Conservation (phyloP, 2,329 filamentous ascomycete species). For the Aureobasidium subglaciale region DNA sequence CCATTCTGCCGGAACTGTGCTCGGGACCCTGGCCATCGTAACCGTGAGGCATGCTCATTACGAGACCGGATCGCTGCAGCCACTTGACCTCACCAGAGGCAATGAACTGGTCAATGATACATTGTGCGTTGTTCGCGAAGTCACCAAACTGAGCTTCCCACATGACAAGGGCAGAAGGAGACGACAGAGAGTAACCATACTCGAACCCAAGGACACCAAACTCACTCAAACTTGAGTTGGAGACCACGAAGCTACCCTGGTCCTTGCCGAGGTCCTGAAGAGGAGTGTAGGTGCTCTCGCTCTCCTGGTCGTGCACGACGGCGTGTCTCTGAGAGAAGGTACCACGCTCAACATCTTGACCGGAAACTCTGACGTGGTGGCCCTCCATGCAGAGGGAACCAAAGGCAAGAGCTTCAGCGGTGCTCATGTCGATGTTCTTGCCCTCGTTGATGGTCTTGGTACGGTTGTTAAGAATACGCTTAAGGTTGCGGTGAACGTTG, state of each 20-base stretch:
- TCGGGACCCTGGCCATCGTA: conserved; percentile 98
- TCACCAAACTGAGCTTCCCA: conserved; percentile 99
- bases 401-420: conserved; percentile 91
- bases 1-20: conserved; percentile 94
- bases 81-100: conserved; percentile 97
- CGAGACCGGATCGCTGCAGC: conserved; percentile 94
- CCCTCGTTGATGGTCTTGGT: conserved; percentile 90
- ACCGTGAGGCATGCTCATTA: conserved; percentile 93
- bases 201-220: conserved; percentile 83
- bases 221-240: conserved; percentile 82
- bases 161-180: conserved; percentile 94
- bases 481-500: conserved; percentile 86
- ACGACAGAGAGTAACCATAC: conserved; percentile 96
- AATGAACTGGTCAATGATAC: conserved; percentile 98
- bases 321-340: conserved; percentile 98
- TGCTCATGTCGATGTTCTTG: conserved; percentile 95
- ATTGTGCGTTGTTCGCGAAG: conserved; percentile 99
- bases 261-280: conserved; percentile 82
- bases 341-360: conserved; percentile 98
- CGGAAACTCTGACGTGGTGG: conserved; percentile 94
- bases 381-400: conserved; percentile 86
- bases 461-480: conserved; percentile 84
- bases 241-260: conserved; percentile 92
- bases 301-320: conserved; percentile 96
- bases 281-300: conserved; percentile 84